Conservation (phyloP, 179 eudicot species). For the Gypsophila paniculata region DNA sequence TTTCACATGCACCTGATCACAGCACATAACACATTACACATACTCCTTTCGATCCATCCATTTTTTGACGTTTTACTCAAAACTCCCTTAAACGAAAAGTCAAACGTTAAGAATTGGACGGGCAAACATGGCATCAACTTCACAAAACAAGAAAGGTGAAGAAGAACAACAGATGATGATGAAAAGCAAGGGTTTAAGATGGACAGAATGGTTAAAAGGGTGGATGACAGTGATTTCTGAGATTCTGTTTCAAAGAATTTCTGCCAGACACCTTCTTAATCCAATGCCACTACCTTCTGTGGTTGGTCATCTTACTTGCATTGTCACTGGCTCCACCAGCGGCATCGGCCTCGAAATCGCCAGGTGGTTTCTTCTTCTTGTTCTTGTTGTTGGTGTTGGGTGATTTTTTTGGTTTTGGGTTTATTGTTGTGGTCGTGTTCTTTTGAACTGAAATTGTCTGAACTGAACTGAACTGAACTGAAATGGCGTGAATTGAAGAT, state of each 20-base stretch:
- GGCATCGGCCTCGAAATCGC: conserved; percentile 87
- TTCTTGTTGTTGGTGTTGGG: no score
- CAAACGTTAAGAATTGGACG: background rate
- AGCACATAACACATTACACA: background rate
- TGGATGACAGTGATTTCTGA: conserved; percentile 60
- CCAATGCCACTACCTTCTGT: conserved; percentile 85
- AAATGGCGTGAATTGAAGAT: no score
- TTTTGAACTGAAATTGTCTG: no score
- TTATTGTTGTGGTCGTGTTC: no score
- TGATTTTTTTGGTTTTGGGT: no score
- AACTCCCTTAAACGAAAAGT: no score
- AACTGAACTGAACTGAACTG: no score
- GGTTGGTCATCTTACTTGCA: conserved; percentile 52
- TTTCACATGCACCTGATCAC: background rate
- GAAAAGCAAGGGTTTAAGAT: conserved; percentile 60
- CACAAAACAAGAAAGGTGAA: background rate
- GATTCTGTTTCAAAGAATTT: conserved; percentile 76
- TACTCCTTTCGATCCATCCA: no score
- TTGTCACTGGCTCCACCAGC: conserved; percentile 85
- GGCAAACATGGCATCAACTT: conserved; percentile 19
- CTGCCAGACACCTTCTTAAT: conserved; percentile 65
- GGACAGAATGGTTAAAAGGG: conserved; percentile 83
- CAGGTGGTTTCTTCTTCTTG: conserved; percentile 35
- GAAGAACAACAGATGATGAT: background rate
- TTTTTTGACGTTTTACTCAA: no score